Evolutionary conservation across 169 alveolate species (phyloP), one percentile per base, ranked within the genome.

Genomic region (Cryptosporidium bovis): DNA sequence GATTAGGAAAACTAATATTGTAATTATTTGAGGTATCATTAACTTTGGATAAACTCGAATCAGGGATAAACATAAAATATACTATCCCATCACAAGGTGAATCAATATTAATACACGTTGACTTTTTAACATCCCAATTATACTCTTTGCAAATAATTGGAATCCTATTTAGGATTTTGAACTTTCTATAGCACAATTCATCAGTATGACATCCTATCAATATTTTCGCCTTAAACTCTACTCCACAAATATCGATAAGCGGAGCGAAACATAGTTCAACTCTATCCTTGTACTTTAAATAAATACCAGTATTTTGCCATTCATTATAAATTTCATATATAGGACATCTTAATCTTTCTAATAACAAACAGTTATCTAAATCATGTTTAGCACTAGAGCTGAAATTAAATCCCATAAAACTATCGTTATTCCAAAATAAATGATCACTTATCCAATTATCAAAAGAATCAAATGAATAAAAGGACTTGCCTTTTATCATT

Each of bases 81-180:
- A 77, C 62, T 56, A 77, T 56, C 13, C 87, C 87, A 29, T 62
- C 87, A 29, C 71, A 77, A 27, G 87, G 77, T n/a, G 87, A 77
- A 12, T 77, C 71, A 13, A 77, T 60, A 40, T 18, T 46, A 24
- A 77, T 77, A 44, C 18, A 44, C 20, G 27, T 60, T 20, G 62
- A 31, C 18, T 56, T 64, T 13, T 13, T 12, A 4, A 60, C 12
- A 40, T 60, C 31, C 87, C 87, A 77, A 48, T 60, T 55, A 62
- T 77, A 77, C 36, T 20, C 33, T 62, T 77, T 77, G 6, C 12
- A 24, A 1, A 77, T 60, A n/a, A 77, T 10, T 46, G 87, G 87
- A 60, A 77, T 12, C 15, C 87, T 77, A 12, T 40, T 56, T 51
- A 77, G 24, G 24, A 62, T 56, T 0, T 62, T 27, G 16, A 31